Percentiles rank a stretch among this genome's conserved stretches.
phyloP scores from a whole-genome alignment of 345 rosid genomes.

The Aquilaria yunnanensis region DNA sequence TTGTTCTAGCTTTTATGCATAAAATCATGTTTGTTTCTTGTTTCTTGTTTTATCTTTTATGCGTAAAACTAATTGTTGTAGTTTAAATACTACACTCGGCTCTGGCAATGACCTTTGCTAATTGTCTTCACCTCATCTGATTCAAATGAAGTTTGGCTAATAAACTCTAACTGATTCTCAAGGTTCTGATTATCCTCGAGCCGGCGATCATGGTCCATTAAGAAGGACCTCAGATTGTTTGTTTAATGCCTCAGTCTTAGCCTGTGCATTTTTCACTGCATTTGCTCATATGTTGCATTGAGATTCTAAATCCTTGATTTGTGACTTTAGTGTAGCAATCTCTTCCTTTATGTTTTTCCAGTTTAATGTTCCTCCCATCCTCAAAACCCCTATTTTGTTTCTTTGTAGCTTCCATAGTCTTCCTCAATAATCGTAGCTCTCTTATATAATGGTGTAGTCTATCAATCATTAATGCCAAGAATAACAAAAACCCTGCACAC shows the following conservation, averaged over 20 bases:
- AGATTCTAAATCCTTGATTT: conserved; percentile 44
- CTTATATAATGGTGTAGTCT: conserved; percentile 83
- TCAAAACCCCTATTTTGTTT: conserved; percentile 57
- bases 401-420: conserved; percentile 73
- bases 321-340: conserved; percentile 29
- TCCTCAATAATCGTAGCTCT: conserved; percentile 66
- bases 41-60: too few species aligned
- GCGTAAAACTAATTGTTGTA: too few species aligned
- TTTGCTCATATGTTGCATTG: conserved; percentile 42
- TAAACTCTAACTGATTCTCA: conserved; percentile 53
- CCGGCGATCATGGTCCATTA: conserved; percentile 60
- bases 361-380: conserved; percentile 40
- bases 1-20: too few species aligned
- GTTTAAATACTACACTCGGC: too few species aligned
- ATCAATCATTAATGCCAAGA: conserved; percentile 79
- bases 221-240: conserved; percentile 70
- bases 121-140: conserved; percentile 47
- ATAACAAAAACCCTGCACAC: conserved; percentile 64
- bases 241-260: conserved; percentile 52
- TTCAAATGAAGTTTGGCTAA: conserved; percentile 28
- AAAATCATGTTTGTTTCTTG: too few species aligned
- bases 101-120: too few species aligned
- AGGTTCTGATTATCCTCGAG: conserved; percentile 73
- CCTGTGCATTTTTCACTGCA: conserved; percentile 50
- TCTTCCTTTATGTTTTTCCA: conserved; percentile 52